Evolutionary conservation across 305 asterid species (phyloP).

Genomic region (Caryopteris hybrid): DNA sequence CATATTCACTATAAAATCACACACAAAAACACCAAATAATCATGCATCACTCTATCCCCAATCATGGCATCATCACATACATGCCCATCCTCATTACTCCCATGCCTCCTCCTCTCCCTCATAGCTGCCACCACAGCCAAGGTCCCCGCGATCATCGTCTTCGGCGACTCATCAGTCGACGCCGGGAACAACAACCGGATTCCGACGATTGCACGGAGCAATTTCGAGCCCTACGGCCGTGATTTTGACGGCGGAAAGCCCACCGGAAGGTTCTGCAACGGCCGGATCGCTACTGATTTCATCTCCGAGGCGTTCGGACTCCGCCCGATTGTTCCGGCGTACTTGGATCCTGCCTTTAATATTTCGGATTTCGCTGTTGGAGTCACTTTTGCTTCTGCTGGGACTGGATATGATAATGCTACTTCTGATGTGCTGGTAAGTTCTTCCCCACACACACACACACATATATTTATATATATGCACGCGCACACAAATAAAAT

Average conservation of each 20-base stretch:
- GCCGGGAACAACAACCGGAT: constrained; percentile 79
- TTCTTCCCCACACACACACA: not conserved
- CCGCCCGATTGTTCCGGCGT: constrained; percentile 65
- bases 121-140: constrained; percentile 21
- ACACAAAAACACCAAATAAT: not conserved
- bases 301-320: constrained; percentile 72
- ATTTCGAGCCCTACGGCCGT: constrained; percentile 79
- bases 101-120: not conserved
- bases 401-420: constrained; percentile 76
- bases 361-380: constrained; percentile 72
- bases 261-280: constrained; percentile 82
- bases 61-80: too few species aligned
- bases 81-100: not conserved
- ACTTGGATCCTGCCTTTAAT: constrained; percentile 67
- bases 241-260: constrained; percentile 60
- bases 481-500: too few species aligned
- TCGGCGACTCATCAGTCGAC: constrained; percentile 91
- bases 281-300: constrained; percentile 71
- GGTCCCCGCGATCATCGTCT: constrained; percentile 66
- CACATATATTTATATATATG: too few species aligned
- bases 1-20: constrained; percentile 3
- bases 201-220: constrained; percentile 63
- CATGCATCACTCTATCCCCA: not conserved
- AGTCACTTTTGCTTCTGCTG: constrained; percentile 93
- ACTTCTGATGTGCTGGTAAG: constrained; percentile 76